phyloP scores from a whole-genome alignment of 1,139 yeast genomes.

The Magnusiomyces fungicola region DNA sequence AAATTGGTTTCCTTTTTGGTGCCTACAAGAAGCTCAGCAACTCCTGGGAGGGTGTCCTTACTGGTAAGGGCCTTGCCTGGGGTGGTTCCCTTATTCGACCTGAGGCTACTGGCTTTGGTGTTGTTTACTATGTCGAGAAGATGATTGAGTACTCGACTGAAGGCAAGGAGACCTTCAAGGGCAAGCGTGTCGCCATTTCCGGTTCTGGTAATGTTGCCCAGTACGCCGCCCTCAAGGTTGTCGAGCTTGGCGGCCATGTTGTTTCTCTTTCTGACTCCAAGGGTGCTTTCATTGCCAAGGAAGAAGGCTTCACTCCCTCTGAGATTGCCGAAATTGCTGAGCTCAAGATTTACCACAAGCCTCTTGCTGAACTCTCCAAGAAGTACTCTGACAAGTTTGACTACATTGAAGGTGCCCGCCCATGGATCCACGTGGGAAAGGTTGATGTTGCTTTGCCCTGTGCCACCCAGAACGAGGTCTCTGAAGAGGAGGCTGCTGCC shows the following conservation, averaged over 20 bases:
- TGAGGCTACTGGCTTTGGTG: constrained; percentile 98
- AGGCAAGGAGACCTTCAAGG: constrained; percentile 82
- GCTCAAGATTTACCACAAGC: constrained; percentile 75
- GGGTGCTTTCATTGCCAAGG: constrained; percentile 61
- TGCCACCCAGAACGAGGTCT: constrained; percentile 97
- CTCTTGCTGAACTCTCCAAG: constrained; percentile 62
- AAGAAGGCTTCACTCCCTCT: constrained; percentile 74
- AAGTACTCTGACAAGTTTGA: constrained; percentile 46
- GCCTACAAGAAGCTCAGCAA: constrained; percentile 90
- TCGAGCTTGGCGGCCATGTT: constrained; percentile 93
- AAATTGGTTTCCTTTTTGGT: constrained; percentile 90
- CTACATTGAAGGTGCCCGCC: constrained; percentile 90
- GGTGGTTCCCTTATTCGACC: constrained; percentile 99
- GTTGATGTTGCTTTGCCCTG: constrained; percentile 96
- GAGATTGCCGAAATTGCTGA: constrained; percentile 72
- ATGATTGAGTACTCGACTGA: constrained; percentile 90
- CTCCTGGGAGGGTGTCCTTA: constrained; percentile 93
- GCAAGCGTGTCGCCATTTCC: constrained; percentile 92
- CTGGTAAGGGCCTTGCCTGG: constrained; percentile 97
- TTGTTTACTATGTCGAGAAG: constrained; percentile 93
- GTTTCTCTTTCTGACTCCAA: constrained; percentile 91
- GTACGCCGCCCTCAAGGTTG: constrained; percentile 95
- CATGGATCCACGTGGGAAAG: constrained; percentile 89
- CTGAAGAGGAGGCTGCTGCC: constrained; percentile 94
- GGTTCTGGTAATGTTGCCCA: constrained; percentile 99